These are phyloP conservation scores for Volvox carteri DNA, from an alignment of 163 green algal genomes.

Conservation along the genomic window DNA sequence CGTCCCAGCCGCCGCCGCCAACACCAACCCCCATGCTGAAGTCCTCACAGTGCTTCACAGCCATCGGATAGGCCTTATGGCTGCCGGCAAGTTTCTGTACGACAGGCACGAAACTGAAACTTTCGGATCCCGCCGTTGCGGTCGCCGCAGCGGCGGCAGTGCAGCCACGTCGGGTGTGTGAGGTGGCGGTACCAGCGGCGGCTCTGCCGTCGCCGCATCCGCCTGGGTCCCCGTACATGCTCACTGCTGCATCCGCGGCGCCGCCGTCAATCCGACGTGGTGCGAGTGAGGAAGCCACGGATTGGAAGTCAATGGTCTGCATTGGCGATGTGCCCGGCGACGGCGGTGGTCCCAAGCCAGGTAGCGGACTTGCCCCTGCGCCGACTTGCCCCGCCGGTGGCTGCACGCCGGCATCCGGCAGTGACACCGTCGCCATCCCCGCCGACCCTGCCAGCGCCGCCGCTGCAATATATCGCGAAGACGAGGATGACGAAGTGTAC, in stretches of 20 bases:
- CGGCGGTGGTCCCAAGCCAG: no score
- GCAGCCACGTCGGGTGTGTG: no score
- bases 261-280: no score
- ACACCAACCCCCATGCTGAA: no score
- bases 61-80: neutral
- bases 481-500: neutral
- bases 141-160: neutral
- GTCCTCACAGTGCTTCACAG: neutral
- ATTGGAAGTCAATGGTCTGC: no score
- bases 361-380: neutral
- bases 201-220: neutral
- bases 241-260: no score
- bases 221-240: neutral
- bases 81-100: neutral
- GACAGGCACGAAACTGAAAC: conserved; percentile 14
- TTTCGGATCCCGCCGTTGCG: neutral
- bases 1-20: no score
- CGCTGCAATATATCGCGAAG: no score
- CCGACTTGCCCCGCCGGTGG: neutral
- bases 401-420: neutral
- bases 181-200: no score
- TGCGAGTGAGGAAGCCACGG: no score
- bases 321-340: no score
- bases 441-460: no score
- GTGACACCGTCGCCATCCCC: neutral